Evolutionary conservation across 176 grass and related monocot genomes (phyloP).

Genomic region (Calamus simplicifolius): DNA sequence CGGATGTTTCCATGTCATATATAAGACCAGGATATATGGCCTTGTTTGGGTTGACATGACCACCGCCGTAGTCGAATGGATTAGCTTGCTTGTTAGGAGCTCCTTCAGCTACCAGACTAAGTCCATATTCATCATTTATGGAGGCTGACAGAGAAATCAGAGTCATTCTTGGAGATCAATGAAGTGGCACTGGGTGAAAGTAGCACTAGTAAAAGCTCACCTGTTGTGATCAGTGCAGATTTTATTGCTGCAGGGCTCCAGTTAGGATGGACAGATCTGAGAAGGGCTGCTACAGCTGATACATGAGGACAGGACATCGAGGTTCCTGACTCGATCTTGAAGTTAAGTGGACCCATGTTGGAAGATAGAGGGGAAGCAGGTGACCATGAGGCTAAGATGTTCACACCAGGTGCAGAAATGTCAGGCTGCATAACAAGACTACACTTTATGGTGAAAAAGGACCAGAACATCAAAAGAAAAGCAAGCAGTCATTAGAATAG

Average conservation of each 20-base stretch:
- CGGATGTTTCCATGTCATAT: conserved; percentile 57
- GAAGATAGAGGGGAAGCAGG: conserved; percentile 54
- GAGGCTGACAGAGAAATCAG: conserved; percentile 33
- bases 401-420: conserved; percentile 84
- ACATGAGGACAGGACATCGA: conserved; percentile 94
- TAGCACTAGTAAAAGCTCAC: conserved; percentile 16
- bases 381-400: conserved; percentile 92
- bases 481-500: no score
- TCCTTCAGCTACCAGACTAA: conserved; percentile 61
- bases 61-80: conserved; percentile 81
- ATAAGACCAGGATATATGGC: conserved; percentile 66
- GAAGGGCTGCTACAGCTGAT: conserved; percentile 61
- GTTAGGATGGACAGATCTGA: conserved; percentile 77
- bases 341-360: conserved; percentile 39
- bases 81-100: conserved; percentile 66
- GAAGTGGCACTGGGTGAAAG: neutral
- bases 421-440: conserved; percentile 54
- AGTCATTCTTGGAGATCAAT: neutral
- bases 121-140: conserved; percentile 44
- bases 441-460: no score
- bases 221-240: conserved; percentile 89
- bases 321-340: conserved; percentile 91
- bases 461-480: no score
- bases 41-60: conserved; percentile 79
- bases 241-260: conserved; percentile 91